Evolutionary conservation across 805 yeast genomes (phyloP), one percentile per base, ranked within the genome.

Genomic region (Blastobotrys terrestris): DNA sequence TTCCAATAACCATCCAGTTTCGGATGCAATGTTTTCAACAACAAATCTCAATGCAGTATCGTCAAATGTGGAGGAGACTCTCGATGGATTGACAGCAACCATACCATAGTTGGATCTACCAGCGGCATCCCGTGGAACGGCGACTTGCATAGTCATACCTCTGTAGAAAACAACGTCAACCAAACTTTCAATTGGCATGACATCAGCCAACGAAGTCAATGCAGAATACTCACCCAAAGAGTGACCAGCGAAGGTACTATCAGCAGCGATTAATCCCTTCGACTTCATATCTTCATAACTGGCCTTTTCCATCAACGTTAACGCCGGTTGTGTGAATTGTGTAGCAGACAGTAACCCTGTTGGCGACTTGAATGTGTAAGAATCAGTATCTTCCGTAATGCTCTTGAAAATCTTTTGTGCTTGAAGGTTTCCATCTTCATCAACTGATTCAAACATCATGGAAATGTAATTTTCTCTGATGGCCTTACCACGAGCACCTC

Each of bases 81-180:
- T 84, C 57, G 95, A 80, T 66, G 99, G 99, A 76, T 95, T 94
- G 54, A 92, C 91, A 51, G 99, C 99, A 77, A 89, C 81, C 99
- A 94, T 94, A 78, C 98, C 98, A 67, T 94, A 94, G 78, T 94
- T 94, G 55, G 99, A 94, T 75, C 98, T 86, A 48, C 99, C 99
- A 49, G 73, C 69, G 52, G 83, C 80, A 73, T 94, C 99, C 77
- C 99, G 86, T 69, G 98, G 98, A 60, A 94, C 99, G 47, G 99
- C 99, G 60, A 94, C 99, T 77, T 94, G 99, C 99, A 94, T 94
- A 48, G 99, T 95, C 98, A 94, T 94, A 80, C 99, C 99, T 78
- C 99, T 85, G 81, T 94, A 95, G 80, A 94, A 94, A 51, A 92
- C 98, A 71, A 92, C 95, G 71, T 92, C 98, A 58, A 92, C 97